Base-by-base conservation (phyloP, 2,329 filamentous ascomycete species). In the Aspergillus bombycis region DNA sequence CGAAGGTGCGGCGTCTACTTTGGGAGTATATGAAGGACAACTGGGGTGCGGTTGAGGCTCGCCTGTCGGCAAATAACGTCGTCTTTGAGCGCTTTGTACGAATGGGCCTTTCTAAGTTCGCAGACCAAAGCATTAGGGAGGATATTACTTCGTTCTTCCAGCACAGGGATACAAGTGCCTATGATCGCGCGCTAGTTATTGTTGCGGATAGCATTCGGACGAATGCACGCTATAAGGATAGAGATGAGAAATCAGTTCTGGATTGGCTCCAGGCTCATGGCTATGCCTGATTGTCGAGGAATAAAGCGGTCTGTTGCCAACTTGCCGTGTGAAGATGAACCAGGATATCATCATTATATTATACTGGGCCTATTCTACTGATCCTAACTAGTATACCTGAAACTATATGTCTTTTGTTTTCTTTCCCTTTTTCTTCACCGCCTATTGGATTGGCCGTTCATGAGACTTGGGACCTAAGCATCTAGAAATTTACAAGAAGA, bases 21-120 rank as follows among this genome's bases (percentile, higher is more conserved):
- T 99, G 95, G 95, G 82, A 89, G 59, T 97, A 91, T 79, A 86
- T 97, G 74, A 92, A 94, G 80, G 83, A 86, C 50, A 90, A 97
- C 80, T 99, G 94, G 91, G 84, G 87, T 34, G 83, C 85, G 41
- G 86, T 96, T 52, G 85, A 89, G 58, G 81, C 87, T 64, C 91
- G 90, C 77, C 84, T 98, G 60, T 88, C 86, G 75, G 84, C 84
- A 48, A 97, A 97, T 80, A 91, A 93, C 67, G 90, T 97, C 34
- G 88, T 97, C 3, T 83, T 97, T 19, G 94, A 99, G 80, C 89
- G 94, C 55, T 97, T 96, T 80, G 81, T 99, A 71, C 89, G 91
- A 70, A 83, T 91, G 69, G 89, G 89, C 52, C 81, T 99, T 69
- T 88, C 87, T 72, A 91, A 91, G 74, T 98, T 96, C 76, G 87